Conservation (phyloP, 176 grass and related monocot species). For the Musa acuminata region DNA sequence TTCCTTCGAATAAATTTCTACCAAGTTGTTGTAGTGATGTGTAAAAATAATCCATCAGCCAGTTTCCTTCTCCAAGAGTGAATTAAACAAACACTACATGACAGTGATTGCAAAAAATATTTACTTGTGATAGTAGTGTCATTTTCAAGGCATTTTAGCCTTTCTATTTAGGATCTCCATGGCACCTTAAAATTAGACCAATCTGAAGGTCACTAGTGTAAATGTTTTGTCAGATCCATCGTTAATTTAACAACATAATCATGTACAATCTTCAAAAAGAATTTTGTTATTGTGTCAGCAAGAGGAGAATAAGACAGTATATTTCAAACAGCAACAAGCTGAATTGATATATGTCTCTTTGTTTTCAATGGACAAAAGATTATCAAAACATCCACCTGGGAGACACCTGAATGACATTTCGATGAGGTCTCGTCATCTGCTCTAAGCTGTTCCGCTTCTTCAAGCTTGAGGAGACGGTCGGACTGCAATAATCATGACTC, state of each 20-base stretch:
- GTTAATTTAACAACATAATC: constrained; percentile 25
- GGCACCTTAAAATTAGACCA: too few species aligned
- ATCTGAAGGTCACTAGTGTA: too few species aligned
- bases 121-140: too few species aligned
- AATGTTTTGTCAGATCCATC: neutral
- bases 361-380: constrained; percentile 1
- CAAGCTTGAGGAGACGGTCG: constrained; percentile 82
- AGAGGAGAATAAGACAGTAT: neutral
- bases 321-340: constrained; percentile 3
- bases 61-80: too few species aligned
- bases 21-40: too few species aligned
- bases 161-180: too few species aligned
- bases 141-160: too few species aligned
- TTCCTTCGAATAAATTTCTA: too few species aligned
- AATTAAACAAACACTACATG: too few species aligned
- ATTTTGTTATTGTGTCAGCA: constrained; percentile 8
- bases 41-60: too few species aligned
- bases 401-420: constrained; percentile 45
- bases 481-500: constrained; percentile 75
- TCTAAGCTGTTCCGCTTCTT: constrained; percentile 72
- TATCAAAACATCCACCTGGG: constrained; percentile 84
- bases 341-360: neutral
- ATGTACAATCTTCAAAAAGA: neutral
- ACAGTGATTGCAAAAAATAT: too few species aligned
- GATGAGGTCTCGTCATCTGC: constrained; percentile 41